Evolutionary conservation across 1,284 basidiomycete genomes (phyloP).

Genomic region (Crepidotus sp.): DNA sequence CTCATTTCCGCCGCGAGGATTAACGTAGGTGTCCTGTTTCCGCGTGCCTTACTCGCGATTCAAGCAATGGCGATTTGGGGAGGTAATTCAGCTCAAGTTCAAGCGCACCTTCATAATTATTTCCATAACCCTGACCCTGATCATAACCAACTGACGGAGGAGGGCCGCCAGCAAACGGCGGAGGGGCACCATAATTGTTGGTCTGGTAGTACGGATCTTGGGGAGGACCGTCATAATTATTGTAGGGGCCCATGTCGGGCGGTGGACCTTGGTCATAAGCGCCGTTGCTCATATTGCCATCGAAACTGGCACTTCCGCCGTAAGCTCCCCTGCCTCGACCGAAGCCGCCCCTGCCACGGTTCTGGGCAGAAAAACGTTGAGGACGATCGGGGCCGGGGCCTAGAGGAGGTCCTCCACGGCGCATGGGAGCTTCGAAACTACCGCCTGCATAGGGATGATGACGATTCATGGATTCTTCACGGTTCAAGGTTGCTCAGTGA

Average conservation of each 20-base stretch:
- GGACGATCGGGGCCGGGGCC: conserved; percentile 66
- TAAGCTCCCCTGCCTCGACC: conserved; percentile 56
- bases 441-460: conserved; percentile 65
- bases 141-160: conserved; percentile 35
- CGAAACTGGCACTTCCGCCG: conserved; percentile 48
- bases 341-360: conserved; percentile 17
- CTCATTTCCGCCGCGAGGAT: conserved; percentile 20
- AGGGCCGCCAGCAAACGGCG: conserved; percentile 34
- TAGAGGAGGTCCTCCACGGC: conserved; percentile 54
- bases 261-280: conserved; percentile 58
- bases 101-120: conserved; percentile 75
- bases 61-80: conserved; percentile 20
- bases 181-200: conserved; percentile 38
- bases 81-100: conserved; percentile 43
- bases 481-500: conserved; percentile 9
- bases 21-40: conserved; percentile 7
- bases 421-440: conserved; percentile 49
- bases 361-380: conserved; percentile 37
- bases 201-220: conserved; percentile 64
- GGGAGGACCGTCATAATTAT: conserved; percentile 51
- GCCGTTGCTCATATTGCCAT: conserved; percentile 38
- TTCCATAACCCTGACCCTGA: conserved; percentile 48
- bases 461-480: conserved; percentile 21
- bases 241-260: conserved; percentile 51
- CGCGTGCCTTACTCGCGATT: conserved; percentile 17